Base-by-base conservation (phyloP, 805 yeast genomes). In the Candida succiphila region DNA sequence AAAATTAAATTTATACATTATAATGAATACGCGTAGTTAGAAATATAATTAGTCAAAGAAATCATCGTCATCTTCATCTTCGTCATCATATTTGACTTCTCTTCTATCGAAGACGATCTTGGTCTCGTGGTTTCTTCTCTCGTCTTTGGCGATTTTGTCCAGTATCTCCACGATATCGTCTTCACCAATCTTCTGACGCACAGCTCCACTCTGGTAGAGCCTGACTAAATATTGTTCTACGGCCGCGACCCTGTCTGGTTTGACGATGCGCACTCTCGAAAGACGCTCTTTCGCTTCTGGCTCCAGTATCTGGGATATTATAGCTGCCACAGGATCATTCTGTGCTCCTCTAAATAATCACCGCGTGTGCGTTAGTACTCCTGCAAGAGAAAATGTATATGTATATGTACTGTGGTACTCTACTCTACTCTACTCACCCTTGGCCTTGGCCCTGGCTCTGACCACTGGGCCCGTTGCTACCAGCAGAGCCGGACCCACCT, bases 241-340 rank as follows among this genome's bases (percentile, higher is more conserved):
- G 3, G 87, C 83, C 33, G 72, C 69, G 1, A 94, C 97, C 36
- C 96, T 67, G 34, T 92, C 97, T 3, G 94, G 94, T 49, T 88
- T 75, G 29, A 89, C 98, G 52, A 92, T 70, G 20, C 86, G 64
- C 15, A 89, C 94, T 37, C 98, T 67, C 15, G 88, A 74, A 30
- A 89, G 65, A 38, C 98, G 68, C 49, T 89, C 96, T 30, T 94
- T 68, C 1, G 97, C 98, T 33, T 69, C 73, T 9, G 89, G 78
- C 36, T 83, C 84, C 29, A 92, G 64, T 16, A 86, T 70, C 43
- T 82, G 89, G 7, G 84, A 67, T 35, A 86, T 60, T 37, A 59
- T 56, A 17, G 63, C 46, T 33, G 45, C 52, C 35, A 34, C 40
- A 12, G 45, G 45, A 27, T 40, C 47, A 29, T 36, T 36, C 19